phyloP scores from a whole-genome alignment of 1,139 yeast species.

The Tardiomyces blankii region DNA sequence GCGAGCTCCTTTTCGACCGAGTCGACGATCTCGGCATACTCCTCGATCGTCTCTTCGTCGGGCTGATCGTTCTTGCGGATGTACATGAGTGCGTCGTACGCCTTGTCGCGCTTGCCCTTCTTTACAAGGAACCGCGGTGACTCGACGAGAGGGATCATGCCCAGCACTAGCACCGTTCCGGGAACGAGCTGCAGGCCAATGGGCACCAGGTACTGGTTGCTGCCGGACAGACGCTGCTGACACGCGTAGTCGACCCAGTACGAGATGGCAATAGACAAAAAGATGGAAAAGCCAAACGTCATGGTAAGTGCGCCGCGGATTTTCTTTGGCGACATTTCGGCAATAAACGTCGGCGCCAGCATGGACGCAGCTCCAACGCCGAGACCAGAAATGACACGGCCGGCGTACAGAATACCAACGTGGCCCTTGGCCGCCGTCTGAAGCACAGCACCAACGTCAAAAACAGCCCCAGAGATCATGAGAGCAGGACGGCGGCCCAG shows the following conservation, averaged over 20 bases:
- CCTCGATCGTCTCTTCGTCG: conserved; percentile 18
- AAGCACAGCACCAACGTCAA: conserved; percentile 3
- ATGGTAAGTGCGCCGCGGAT: conserved; percentile 48
- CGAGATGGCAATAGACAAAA: conserved; percentile 38
- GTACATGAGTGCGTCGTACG: conserved; percentile 39
- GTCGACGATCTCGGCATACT: not conserved
- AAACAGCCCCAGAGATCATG: not conserved
- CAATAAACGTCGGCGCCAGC: conserved; percentile 51
- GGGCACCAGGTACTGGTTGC: conserved; percentile 12
- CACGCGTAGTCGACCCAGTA: conserved; percentile 22
- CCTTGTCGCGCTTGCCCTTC: conserved; percentile 56
- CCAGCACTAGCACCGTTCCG: conserved; percentile 39
- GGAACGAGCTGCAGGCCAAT: conserved; percentile 41
- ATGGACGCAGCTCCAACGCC: conserved; percentile 57
- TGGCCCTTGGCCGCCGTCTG: conserved; percentile 6
- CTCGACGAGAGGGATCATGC: conserved; percentile 48
- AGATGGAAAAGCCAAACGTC: conserved; percentile 45
- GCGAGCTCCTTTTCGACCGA: not conserved
- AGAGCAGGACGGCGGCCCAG: conserved; percentile 1
- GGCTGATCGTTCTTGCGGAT: conserved; percentile 46
- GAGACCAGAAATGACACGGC: conserved; percentile 49
- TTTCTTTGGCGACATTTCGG: conserved; percentile 49
- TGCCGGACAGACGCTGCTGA: conserved; percentile 6
- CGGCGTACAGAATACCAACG: conserved; percentile 21
- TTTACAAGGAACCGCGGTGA: conserved; percentile 67